Base-by-base conservation (phyloP, 192 early-diverging fungal species). In the Podila epigama region DNA sequence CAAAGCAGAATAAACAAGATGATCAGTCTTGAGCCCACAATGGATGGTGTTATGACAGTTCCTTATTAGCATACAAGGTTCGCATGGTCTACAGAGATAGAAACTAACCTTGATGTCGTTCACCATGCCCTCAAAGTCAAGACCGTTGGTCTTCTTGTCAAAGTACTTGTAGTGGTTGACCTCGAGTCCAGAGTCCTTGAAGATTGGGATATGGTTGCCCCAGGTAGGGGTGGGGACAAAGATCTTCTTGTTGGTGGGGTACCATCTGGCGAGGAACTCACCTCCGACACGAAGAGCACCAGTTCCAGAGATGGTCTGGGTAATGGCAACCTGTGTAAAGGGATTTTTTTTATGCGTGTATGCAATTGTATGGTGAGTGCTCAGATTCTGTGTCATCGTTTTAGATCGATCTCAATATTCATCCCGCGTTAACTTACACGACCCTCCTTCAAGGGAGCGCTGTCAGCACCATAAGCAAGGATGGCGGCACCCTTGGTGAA, bases 221-320 rank as follows among this genome's bases (percentile, higher is more conserved):
- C 96, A 99, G 63, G 92, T 94, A 67, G 97, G 97, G 57, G 89
- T 93, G 40, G 97, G 95, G 50, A 99, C 82, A 75, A 94, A 93
- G 58, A 97, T 92, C 69, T 90, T 93, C 84, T 95, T 96, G 71
- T 87, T 89, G 51, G 89, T 83, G 61, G 87, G 82, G 86, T 89
- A 95, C 83, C 90, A 97, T 18, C 89, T 78, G 60, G 75, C 70
- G 60, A 99, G 83, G 84, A 97, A 98, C 60, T 85, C 92, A 50
- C 92, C 96, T 55, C 95, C 98, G 63, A 98, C 90, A 62, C 96
- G 90, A 56, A 98, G 86, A 22, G 97, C 98, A 61, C 98, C 98
- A 25, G 98, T 99, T 40, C 98, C 98, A 6, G 98, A 98, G 67
- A 99, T 92, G 50, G 97, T 93, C 87, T 99, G 98, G 51, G 94